phyloP scores from a whole-genome alignment of 192 early-diverging fungal genomes.

The Funneliformis geosporum region DNA sequence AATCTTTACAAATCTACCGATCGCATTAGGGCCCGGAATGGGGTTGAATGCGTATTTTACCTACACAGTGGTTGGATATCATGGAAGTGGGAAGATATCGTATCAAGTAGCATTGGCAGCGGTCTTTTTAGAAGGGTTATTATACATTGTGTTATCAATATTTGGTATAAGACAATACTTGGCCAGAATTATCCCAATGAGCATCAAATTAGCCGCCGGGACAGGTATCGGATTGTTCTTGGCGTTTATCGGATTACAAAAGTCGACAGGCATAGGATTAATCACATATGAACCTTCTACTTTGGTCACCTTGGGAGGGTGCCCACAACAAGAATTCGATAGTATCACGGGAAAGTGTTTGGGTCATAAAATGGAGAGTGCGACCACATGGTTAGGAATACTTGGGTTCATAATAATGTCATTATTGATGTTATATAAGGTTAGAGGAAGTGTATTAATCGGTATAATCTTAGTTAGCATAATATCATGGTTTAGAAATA shows the following conservation, averaged over 20 bases:
- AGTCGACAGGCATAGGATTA: slow-evolving; percentile 78
- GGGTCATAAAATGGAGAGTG: slow-evolving; percentile 62
- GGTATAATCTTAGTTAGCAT: slow-evolving; percentile 71
- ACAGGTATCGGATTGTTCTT: slow-evolving; percentile 80
- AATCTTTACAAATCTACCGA: slow-evolving; percentile 73
- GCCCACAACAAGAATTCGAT: slow-evolving; percentile 55
- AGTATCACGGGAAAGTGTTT: slow-evolving; percentile 53
- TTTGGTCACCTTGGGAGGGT: slow-evolving; percentile 68
- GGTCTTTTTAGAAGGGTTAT: slow-evolving; percentile 82
- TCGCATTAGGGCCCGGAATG: slow-evolving; percentile 84
- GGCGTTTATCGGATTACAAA: slow-evolving; percentile 77
- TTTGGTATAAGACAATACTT: slow-evolving; percentile 81
- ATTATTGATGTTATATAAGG: slow-evolving; percentile 62
- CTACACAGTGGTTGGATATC: slow-evolving; percentile 83
- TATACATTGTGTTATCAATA: slow-evolving; percentile 75
- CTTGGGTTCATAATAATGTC: slow-evolving; percentile 74
- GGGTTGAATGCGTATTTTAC: slow-evolving; percentile 86
- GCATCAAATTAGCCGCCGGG: slow-evolving; percentile 73
- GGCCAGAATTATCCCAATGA: slow-evolving; percentile 69
- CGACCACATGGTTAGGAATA: slow-evolving; percentile 72
- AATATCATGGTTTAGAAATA: slow-evolving; percentile 74
- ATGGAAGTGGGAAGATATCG: slow-evolving; percentile 70
- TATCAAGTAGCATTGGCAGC: slow-evolving; percentile 75
- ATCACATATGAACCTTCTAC: slow-evolving; percentile 63
- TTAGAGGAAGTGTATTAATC: slow-evolving; percentile 72